A percentile compares a stretch with the other conserved stretches of the same genome.
Conservation (phyloP, 345 rosid genomes). For the Ricinus communis region DNA sequence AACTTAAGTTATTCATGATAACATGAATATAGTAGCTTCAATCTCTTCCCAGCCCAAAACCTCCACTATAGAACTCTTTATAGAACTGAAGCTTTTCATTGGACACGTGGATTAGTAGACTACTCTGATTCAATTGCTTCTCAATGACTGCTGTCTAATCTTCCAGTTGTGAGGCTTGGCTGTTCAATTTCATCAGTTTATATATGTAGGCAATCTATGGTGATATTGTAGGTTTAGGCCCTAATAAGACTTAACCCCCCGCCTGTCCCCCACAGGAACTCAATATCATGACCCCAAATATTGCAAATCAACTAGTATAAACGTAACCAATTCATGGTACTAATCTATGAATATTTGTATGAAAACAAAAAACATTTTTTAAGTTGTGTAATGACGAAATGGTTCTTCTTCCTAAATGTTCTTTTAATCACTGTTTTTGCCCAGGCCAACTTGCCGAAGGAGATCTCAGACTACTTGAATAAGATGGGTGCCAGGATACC, state of each 20-base stretch:
- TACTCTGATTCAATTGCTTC: neutral
- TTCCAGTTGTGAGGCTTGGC: neutral
- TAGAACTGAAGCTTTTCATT: neutral
- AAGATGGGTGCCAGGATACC: conserved; percentile 99
- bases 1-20: neutral
- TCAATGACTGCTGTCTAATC: neutral
- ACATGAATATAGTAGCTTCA: neutral
- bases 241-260: too few species aligned
- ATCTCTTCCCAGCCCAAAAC: neutral
- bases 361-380: neutral
- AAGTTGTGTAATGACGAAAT: neutral
- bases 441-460: conserved; percentile 97
- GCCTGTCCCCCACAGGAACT: too few species aligned
- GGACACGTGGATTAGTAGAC: neutral
- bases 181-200: neutral
- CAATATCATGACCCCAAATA: too few species aligned
- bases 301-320: neutral
- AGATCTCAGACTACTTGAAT: conserved; percentile 89
- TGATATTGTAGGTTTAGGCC: too few species aligned
- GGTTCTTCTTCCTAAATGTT: conserved; percentile 1
- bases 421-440: conserved; percentile 17
- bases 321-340: neutral
- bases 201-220: neutral
- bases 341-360: neutral
- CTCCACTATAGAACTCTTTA: neutral